These are phyloP conservation scores for Neonectria coccinea DNA, from an alignment of 2,329 filamentous ascomycete species.

Conservation along the genomic window DNA sequence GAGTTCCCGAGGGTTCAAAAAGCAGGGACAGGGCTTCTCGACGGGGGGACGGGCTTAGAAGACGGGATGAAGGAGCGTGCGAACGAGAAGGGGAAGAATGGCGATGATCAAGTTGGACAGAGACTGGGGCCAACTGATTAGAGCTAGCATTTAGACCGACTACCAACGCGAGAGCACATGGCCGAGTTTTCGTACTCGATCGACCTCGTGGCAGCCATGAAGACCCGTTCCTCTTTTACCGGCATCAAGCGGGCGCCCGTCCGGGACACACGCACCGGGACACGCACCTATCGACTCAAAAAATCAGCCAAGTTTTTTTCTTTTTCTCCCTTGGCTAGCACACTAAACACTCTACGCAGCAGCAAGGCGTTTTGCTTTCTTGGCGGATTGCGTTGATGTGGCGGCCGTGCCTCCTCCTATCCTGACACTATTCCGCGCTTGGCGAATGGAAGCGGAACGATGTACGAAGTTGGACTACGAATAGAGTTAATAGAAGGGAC, in stretches of 20 bases:
- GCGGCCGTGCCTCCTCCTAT: not conserved
- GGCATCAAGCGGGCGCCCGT: not conserved
- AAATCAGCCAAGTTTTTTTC: not conserved
- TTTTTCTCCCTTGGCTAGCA: not conserved
- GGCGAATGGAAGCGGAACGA: too few species aligned
- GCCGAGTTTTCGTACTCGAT: not conserved
- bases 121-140: not conserved
- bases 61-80: not conserved
- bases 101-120: slow-evolving; percentile 5
- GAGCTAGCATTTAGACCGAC: not conserved
- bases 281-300: not conserved
- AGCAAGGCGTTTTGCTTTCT: not conserved
- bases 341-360: too few species aligned
- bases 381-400: not conserved
- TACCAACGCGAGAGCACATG: not conserved
- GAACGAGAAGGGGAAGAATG: not conserved
- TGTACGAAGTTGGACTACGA: too few species aligned
- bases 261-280: too few species aligned
- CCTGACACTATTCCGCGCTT: not conserved
- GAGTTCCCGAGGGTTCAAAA: not conserved
- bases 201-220: not conserved
- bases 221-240: not conserved
- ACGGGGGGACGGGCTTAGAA: not conserved
- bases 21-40: not conserved
- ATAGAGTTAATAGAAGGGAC: not conserved